A percentile compares a stretch with the other conserved stretches of the same genome.
These are phyloP conservation scores for Pythium aristosporum DNA, from an alignment of 352 stramenopile genomes.

Conservation along the genomic window DNA sequence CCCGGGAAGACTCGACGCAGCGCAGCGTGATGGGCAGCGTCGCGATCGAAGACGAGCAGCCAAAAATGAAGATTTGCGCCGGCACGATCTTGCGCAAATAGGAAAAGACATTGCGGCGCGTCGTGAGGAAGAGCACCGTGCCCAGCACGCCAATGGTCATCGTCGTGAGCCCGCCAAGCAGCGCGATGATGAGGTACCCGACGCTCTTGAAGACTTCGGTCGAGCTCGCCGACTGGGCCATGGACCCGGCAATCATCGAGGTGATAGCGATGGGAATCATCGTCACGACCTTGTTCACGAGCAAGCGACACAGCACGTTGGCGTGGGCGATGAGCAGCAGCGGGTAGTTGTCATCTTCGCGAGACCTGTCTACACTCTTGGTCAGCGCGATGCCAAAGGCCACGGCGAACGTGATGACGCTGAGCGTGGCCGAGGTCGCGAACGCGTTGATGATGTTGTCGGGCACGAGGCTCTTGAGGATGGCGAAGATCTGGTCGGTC, in stretches of 20 bases:
- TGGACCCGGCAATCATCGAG: slow-evolving; percentile 69
- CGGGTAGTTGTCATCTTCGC: slow-evolving; percentile 58
- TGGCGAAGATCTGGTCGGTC: slow-evolving; percentile 70
- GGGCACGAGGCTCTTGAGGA: slow-evolving; percentile 62
- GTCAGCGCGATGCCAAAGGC: slow-evolving; percentile 62
- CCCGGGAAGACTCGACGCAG: slow-evolving; percentile 61
- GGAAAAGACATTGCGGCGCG: slow-evolving; percentile 59
- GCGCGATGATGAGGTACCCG: slow-evolving; percentile 44
- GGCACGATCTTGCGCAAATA: slow-evolving; percentile 70
- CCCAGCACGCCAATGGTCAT: slow-evolving; percentile 58
- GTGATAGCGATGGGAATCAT: slow-evolving; percentile 72
- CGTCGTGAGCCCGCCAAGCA: slow-evolving; percentile 45
- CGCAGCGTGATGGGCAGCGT: slow-evolving; percentile 78
- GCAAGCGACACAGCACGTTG: slow-evolving; percentile 66
- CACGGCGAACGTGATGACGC: slow-evolving; percentile 75
- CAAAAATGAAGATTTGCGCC: slow-evolving; percentile 75
- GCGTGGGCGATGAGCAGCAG: slow-evolving; percentile 65
- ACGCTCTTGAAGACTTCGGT: slow-evolving; percentile 46
- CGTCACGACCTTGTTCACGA: slow-evolving; percentile 68
- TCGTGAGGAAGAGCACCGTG: slow-evolving; percentile 50
- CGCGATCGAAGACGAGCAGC: slow-evolving; percentile 77
- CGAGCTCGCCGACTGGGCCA: slow-evolving; percentile 54
- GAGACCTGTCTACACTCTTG: slow-evolving; percentile 53
- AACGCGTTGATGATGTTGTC: slow-evolving; percentile 75
- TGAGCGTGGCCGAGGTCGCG: slow-evolving; percentile 50